Percentiles rank a stretch among this genome's conserved stretches.
Conservation (phyloP, 1,139 yeast genomes). For the Taiozyma sp. region DNA sequence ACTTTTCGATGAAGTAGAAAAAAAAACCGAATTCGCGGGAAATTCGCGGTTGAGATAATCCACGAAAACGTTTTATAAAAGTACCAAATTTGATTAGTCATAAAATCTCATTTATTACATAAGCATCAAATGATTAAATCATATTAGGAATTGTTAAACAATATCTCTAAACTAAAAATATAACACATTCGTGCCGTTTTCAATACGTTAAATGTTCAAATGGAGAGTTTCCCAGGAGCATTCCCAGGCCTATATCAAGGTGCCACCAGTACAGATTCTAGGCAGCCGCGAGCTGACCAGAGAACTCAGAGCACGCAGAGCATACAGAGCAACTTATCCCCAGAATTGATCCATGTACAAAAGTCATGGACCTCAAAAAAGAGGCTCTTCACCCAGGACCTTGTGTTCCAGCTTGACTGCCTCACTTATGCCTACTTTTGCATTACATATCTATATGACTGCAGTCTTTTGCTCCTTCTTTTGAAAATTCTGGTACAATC, state of each 20-base stretch:
- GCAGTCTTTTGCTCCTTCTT: slow-evolving; percentile 18
- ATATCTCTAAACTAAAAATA: no score
- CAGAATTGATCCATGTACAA: slow-evolving; percentile 6
- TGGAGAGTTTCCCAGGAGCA: slow-evolving; percentile 17
- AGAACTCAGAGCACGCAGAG: background rate
- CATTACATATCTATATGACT: slow-evolving; percentile 19
- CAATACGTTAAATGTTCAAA: slow-evolving; percentile 7
- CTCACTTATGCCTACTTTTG: slow-evolving; percentile 9
- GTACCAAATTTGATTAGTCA: no score
- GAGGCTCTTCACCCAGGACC: slow-evolving; percentile 10
- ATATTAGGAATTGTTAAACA: no score
- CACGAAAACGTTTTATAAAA: background rate
- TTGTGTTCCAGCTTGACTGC: slow-evolving; percentile 7
- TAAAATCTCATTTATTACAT: no score
- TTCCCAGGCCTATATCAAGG: slow-evolving; percentile 7
- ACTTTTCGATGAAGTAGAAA: background rate
- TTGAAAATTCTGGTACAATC: slow-evolving; percentile 10
- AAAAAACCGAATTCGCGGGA: background rate
- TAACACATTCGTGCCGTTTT: background rate
- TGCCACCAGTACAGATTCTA: background rate
- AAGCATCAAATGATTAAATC: no score
- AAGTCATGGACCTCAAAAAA: slow-evolving; percentile 13
- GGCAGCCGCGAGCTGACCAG: background rate
- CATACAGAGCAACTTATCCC: slow-evolving; percentile 1
- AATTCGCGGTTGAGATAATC: background rate